Evolutionary conservation across 768 basidiomycete species (phyloP).

Genomic region (Clitopilus hobsonii): DNA sequence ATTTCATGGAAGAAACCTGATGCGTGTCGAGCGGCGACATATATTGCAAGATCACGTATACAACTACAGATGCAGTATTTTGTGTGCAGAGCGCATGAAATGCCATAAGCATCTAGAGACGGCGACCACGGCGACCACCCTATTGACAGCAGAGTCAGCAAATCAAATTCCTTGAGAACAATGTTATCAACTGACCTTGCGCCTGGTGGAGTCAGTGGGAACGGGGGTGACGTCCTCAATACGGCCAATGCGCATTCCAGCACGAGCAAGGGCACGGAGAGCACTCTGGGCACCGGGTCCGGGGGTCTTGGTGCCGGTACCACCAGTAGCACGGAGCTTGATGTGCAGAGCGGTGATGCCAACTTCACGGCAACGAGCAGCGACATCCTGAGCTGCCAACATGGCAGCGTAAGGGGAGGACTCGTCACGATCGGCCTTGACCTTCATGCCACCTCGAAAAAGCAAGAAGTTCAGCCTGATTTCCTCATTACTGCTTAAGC

Average conservation of each 20-base stretch:
- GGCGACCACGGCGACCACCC: conserved; percentile 99
- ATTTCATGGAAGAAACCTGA: conserved; percentile 47
- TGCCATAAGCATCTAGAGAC: conserved; percentile 52
- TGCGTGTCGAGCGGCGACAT: conserved; percentile 90
- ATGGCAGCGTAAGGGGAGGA: conserved; percentile 97
- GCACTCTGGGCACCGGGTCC: conserved; percentile 98
- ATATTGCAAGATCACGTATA: conserved; percentile 26
- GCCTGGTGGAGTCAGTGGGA: conserved; percentile 94
- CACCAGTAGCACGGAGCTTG: conserved; percentile 97
- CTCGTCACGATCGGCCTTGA: conserved; percentile 99
- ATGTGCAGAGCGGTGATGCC: conserved; percentile 98
- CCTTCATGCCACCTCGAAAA: conserved; percentile 93
- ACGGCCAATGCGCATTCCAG: conserved; percentile 96
- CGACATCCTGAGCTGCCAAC: conserved; percentile 98
- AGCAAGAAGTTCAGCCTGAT: not conserved
- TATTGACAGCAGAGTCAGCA: conserved; percentile 19
- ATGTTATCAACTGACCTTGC: conserved; percentile 63
- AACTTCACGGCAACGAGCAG: conserved; percentile 94
- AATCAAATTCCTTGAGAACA: not conserved
- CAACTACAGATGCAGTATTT: conserved; percentile 8
- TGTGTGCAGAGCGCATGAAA: not conserved
- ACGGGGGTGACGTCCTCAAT: conserved; percentile 99
- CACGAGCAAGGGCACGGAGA: conserved; percentile 95
- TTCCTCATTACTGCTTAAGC: not conserved
- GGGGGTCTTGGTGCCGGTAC: conserved; percentile 98